phyloP scores from a whole-genome alignment of 1,139 yeast genomes.

The Pichia sp. region DNA sequence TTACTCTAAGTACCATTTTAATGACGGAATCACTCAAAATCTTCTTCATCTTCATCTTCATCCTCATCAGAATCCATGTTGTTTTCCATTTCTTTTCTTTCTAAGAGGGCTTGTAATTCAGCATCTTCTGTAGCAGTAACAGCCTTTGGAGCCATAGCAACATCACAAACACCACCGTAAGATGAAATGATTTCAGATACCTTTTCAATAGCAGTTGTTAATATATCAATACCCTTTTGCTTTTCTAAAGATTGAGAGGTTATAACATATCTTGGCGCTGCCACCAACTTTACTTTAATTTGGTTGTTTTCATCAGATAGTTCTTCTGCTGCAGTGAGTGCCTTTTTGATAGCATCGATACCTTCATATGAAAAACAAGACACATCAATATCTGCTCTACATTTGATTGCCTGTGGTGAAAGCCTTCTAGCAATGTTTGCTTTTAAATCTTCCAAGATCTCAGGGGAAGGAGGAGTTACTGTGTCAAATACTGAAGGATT shows the following conservation, averaged over 20 bases:
- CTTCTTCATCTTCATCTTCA: conserved; percentile 39
- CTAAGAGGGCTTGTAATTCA: conserved; percentile 90
- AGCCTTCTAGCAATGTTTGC: conserved; percentile 84
- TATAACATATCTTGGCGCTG: conserved; percentile 93
- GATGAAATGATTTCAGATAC: conserved; percentile 62
- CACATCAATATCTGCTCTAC: conserved; percentile 96
- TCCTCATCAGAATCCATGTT: conserved; percentile 52
- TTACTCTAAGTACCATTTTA: background rate
- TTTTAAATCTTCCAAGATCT: conserved; percentile 72
- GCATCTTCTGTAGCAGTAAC: conserved; percentile 98
- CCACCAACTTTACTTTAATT: conserved; percentile 89
- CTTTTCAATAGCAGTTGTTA: conserved; percentile 72
- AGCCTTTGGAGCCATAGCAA: conserved; percentile 98
- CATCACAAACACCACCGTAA: conserved; percentile 81
- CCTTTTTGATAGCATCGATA: conserved; percentile 90
- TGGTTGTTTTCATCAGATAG: conserved; percentile 76
- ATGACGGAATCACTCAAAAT: background rate
- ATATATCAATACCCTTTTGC: conserved; percentile 71
- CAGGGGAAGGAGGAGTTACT: conserved; percentile 50
- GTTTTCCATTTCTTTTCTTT: conserved; percentile 61
- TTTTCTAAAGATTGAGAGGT: conserved; percentile 92
- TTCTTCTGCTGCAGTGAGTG: conserved; percentile 80
- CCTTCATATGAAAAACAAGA: conserved; percentile 97
- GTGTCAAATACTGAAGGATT: conserved; percentile 85
- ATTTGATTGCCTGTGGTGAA: conserved; percentile 96